Percentiles rank a stretch among this genome's conserved stretches.
Evolutionary conservation across 208 protist genomes (phyloP).

Genomic region (Trypanosoma melophagium): DNA sequence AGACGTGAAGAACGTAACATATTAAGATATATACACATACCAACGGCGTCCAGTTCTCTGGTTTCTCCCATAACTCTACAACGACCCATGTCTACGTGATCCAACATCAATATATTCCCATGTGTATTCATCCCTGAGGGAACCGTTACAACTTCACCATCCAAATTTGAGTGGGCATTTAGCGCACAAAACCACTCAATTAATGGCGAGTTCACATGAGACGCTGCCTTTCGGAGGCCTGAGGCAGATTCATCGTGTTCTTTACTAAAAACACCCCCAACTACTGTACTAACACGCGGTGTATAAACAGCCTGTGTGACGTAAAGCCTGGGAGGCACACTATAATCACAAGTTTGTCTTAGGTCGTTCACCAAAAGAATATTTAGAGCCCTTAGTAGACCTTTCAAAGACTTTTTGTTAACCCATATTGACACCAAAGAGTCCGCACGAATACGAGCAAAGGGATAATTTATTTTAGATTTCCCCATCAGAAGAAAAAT

Average conservation of each 20-base stretch:
- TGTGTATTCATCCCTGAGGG: conserved; percentile 22
- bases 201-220: conserved; percentile 33
- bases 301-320: conserved; percentile 54
- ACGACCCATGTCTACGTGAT: conserved; percentile 32
- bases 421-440: conserved; percentile 43
- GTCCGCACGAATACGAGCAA: conserved; percentile 21
- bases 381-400: conserved; percentile 30
- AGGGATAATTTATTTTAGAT: conserved; percentile 6
- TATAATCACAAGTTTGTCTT: background rate
- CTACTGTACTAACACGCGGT: conserved; percentile 21
- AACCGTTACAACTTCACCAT: background rate
- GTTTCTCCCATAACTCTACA: conserved; percentile 5
- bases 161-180: conserved; percentile 19
- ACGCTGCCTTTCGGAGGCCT: conserved; percentile 28
- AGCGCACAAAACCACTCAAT: conserved; percentile 37
- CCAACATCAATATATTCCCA: conserved; percentile 52
- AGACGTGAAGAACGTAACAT: conserved; percentile 16
- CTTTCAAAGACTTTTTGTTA: conserved; percentile 21
- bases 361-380: conserved; percentile 3
- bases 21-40: conserved; percentile 47
- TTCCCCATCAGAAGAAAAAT: conserved; percentile 51
- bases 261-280: conserved; percentile 19
- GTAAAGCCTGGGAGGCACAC: conserved; percentile 26
- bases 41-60: conserved; percentile 26
- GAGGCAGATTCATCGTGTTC: background rate